phyloP scores from a whole-genome alignment of 805 yeast genomes.

The Metschnikowia sp. region DNA sequence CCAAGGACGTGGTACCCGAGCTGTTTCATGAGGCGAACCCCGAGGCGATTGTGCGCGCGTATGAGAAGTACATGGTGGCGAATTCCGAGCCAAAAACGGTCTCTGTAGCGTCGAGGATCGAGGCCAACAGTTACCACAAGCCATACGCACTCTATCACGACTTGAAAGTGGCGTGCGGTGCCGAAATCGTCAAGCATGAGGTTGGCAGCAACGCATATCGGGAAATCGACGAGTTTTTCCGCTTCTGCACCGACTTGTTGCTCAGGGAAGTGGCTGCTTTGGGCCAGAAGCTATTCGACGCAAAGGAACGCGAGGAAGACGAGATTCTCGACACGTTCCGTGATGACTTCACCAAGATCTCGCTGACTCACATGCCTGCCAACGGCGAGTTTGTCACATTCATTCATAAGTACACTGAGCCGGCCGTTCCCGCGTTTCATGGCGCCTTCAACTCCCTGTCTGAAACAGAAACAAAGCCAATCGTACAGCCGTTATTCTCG shows the following conservation, averaged over 20 bases:
- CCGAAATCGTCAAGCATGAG: slow-evolving; percentile 44
- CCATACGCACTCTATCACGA: slow-evolving; percentile 66
- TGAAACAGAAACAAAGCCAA: slow-evolving; percentile 41
- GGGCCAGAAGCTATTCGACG: slow-evolving; percentile 23
- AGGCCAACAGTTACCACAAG: slow-evolving; percentile 36
- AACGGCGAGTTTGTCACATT: slow-evolving; percentile 58
- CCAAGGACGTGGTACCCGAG: slow-evolving; percentile 35
- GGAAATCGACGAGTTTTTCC: slow-evolving; percentile 59
- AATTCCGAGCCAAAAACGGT: slow-evolving; percentile 27
- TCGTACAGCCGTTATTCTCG: slow-evolving; percentile 76
- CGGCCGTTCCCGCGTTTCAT: slow-evolving; percentile 21
- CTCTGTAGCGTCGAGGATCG: slow-evolving; percentile 43
- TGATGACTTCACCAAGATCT: slow-evolving; percentile 59
- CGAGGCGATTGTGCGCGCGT: slow-evolving; percentile 40
- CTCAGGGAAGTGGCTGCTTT: slow-evolving; percentile 57
- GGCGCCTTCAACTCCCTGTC: slow-evolving; percentile 30
- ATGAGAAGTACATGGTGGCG: slow-evolving; percentile 30
- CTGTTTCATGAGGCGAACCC: slow-evolving; percentile 47
- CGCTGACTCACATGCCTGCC: slow-evolving; percentile 46
- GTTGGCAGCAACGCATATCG: slow-evolving; percentile 49
- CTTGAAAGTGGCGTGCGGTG: slow-evolving; percentile 51
- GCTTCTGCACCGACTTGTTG: slow-evolving; percentile 57
- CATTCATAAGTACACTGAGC: slow-evolving; percentile 32
- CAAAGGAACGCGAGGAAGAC: slow-evolving; percentile 12
- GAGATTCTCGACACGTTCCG: slow-evolving; percentile 39